phyloP scores from a whole-genome alignment of 306 rosid species.

The Adenanthera pavonina region DNA sequence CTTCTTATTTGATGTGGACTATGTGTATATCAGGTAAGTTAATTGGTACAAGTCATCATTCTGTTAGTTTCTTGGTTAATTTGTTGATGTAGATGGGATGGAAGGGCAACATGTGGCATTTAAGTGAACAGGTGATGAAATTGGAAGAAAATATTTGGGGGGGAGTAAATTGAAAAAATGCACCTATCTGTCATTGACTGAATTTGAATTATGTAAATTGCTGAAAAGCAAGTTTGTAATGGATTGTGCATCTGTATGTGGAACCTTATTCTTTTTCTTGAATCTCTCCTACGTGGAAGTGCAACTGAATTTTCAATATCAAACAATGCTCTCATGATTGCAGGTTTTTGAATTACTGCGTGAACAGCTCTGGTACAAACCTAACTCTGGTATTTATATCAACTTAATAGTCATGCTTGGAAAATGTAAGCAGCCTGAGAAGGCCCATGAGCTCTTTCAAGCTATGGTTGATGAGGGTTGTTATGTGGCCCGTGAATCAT shows the following conservation, averaged over 20 bases:
- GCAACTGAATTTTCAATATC: slow-evolving; percentile 13
- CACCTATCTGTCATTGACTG: background rate
- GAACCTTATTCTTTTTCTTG: background rate
- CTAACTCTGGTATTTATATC: slow-evolving; percentile 71
- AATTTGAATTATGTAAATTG: background rate
- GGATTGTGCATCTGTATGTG: background rate
- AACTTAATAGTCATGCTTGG: slow-evolving; percentile 96
- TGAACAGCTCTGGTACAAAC: slow-evolving; percentile 93
- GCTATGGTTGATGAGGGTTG: slow-evolving; percentile 92
- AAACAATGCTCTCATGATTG: slow-evolving; percentile 40
- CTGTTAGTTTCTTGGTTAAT: background rate
- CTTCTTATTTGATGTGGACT: background rate
- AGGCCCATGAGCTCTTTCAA: slow-evolving; percentile 75
- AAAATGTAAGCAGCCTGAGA: slow-evolving; percentile 90
- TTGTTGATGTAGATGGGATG: background rate
- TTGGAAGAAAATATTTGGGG: background rate
- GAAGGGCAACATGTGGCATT: background rate
- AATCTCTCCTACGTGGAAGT: background rate
- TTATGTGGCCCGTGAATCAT: slow-evolving; percentile 66
- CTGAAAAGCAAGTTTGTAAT: background rate
- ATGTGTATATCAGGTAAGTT: background rate
- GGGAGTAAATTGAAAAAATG: background rate
- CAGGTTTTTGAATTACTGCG: slow-evolving; percentile 84
- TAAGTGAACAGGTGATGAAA: background rate
- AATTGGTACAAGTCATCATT: background rate